Evolutionary conservation across 495 filamentous ascomycete species (phyloP), one percentile per base, ranked within the genome.

Genomic region (Aspergillus hancockii): DNA sequence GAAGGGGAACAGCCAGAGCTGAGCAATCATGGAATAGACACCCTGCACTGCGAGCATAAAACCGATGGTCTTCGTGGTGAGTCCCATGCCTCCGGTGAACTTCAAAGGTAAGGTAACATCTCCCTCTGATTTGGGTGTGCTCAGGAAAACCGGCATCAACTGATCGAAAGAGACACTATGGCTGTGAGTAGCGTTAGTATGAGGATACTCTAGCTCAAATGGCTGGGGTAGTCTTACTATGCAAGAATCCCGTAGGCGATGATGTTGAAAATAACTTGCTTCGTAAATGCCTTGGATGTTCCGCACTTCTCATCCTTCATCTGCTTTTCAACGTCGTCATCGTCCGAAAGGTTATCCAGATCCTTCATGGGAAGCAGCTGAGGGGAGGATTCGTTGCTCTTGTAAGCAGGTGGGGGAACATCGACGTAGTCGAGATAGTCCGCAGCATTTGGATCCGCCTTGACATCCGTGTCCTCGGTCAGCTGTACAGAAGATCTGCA

Each of bases 111-210:
- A 80, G 10, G 82, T 75, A 8, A 84, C 78, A 9, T 75, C 69
- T 36, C 74, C 72, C 52, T 75, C 65, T 21, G 86, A 85, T 46
- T 79, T 73, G 19, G 85, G 83, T 22, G 89, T 93, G 67, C 90
- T 95, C 56, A 98, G 82, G 60, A 98, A 90, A 4, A 97, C 90
- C 0, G 94, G 95, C 62, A 98, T 85, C 32, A 98, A 79, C 68
- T 96, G 89, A 76, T 98, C 94, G 64, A 96, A 96, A 0, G 91
- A 92, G 68, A 98, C 96, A 52, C 88, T 90, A 65, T 91, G 88
- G 52, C 92, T 97, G 74, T 81, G 76, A 72, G 36, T 47, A 43
- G 59, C 36, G 71, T 76, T 64, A 76, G 69, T 61, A 59, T 63
- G 53, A 55, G 41, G 52, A n/a, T 30, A 19, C 50, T 34, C 52